phyloP scores from a whole-genome alignment of 805 yeast genomes.

The Spathaspora hagerdaliae region DNA sequence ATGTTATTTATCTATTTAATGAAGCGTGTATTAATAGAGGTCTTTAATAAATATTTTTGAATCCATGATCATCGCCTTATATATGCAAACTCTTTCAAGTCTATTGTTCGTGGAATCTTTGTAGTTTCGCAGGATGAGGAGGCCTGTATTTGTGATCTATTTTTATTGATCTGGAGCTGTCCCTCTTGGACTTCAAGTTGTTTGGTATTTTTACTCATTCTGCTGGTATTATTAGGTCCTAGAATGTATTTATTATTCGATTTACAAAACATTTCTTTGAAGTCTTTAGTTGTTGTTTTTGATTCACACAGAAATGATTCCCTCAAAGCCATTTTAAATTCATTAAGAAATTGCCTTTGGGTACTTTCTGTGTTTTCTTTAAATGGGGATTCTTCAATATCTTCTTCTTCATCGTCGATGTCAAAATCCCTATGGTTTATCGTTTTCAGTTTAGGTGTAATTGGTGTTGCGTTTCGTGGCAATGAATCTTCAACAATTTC shows the following conservation, averaged over 20 bases:
- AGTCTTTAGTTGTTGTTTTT: background rate
- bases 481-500: background rate
- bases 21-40: background rate
- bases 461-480: background rate
- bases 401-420: constrained; percentile 28
- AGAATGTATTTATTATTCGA: too few relatives aligned
- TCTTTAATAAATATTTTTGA: background rate
- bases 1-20: background rate
- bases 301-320: constrained; percentile 9
- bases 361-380: constrained; percentile 10
- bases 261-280: background rate
- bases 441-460: constrained; percentile 1
- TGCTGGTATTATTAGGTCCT: too few relatives aligned
- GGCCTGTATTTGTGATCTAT: too few relatives aligned
- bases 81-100: constrained; percentile 8
- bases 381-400: constrained; percentile 40
- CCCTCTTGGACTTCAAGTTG: too few relatives aligned
- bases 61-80: background rate
- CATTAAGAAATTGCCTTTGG: background rate
- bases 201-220: too few relatives aligned
- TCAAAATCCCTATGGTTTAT: constrained; percentile 10
- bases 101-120: constrained; percentile 1
- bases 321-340: constrained; percentile 5
- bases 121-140: background rate
- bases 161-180: too few relatives aligned